Evolutionary conservation across 2,329 filamentous ascomycete genomes (phyloP), one percentile per base, ranked within the genome.

Genomic region (Tympanopsis confertula): DNA sequence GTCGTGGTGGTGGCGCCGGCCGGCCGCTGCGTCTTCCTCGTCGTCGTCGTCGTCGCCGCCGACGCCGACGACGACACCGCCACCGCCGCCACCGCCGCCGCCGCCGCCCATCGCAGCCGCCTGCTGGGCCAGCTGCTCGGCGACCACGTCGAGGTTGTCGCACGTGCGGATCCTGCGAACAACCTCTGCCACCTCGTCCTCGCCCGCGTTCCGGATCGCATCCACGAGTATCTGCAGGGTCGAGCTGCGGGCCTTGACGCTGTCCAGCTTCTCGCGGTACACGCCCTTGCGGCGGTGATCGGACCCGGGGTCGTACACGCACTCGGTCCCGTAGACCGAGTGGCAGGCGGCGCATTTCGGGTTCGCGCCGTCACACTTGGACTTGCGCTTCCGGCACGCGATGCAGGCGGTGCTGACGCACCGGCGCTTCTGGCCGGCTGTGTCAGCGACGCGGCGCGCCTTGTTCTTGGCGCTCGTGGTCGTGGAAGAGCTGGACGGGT

Each of bases 201-300:
- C 89, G 15, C 83, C 72, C 35, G 85, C 87, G 57, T 94, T 95
- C 37, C 96, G 68, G 37, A 98, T 87, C 35, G 89, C 87, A 51
- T 95, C 86, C 43, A 96, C 78, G 28, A 96, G 67, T 14, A 87
- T 87, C 55, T 95, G 86, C 39, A 96, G 66, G 1, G 89, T 96
- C 26, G 86, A 85, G 50, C 81, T 86, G 44, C 78, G 78, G 17
- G 87, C 88, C 62, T 93, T 93, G 56, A 89, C 71, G 52, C 76
- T 86, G 57, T 94, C 88, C 22, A 26, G 22, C 57, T 94, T 91
- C 59, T 94, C 88, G 52, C 89, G 88, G 58, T 96, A 96, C 36
- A 96, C 91, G 42, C 91, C 91, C 58, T 96, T 96, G 37, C 91
- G 81, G 36, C 91, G 82, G 57, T 95, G 88, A 57, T 98, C 91